Evolutionary conservation across 1,139 yeast species (phyloP).

Genomic region (Yamadazyma friedrichii): DNA sequence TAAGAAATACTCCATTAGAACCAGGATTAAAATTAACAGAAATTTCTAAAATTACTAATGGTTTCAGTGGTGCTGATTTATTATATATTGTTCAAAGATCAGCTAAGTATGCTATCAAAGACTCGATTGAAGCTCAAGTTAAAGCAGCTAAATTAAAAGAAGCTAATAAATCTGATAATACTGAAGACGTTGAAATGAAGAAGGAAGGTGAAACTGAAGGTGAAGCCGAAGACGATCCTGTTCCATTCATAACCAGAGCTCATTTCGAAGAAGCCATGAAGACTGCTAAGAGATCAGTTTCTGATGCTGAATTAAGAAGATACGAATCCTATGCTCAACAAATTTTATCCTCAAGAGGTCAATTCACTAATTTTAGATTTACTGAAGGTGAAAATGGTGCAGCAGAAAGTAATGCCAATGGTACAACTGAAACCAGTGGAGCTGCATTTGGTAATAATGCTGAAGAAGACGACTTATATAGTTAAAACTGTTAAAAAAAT

Average conservation of each 20-base stretch:
- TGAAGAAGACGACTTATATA: conserved; percentile 93
- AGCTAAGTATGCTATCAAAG: conserved; percentile 98
- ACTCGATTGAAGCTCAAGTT: conserved; percentile 85
- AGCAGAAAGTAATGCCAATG: conserved; percentile 11
- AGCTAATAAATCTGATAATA: conserved; percentile 18
- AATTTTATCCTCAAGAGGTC: conserved; percentile 93
- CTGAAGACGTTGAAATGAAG: conserved; percentile 66
- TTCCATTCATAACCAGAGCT: conserved; percentile 88
- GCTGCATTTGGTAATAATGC: conserved; percentile 66
- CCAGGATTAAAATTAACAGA: conserved; percentile 89
- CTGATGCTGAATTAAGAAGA: conserved; percentile 96
- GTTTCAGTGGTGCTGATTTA: conserved; percentile 99
- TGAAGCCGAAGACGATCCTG: conserved; percentile 81
- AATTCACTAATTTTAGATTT: conserved; percentile 73
- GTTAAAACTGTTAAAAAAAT: conserved; percentile 31
- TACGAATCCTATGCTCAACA: conserved; percentile 98
- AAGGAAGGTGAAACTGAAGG: conserved; percentile 37
- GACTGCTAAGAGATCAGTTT: conserved; percentile 96
- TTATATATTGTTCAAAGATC: conserved; percentile 96
- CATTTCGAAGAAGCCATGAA: conserved; percentile 99
- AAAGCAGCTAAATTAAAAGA: conserved; percentile 52
- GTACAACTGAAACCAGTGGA: conserved; percentile 18
- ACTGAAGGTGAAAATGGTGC: conserved; percentile 45
- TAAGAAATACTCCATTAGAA: conserved; percentile 97
- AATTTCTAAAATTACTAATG: conserved; percentile 90